Conservation (phyloP, 805 yeast genomes). For the Lipomyces chichibuensis region DNA sequence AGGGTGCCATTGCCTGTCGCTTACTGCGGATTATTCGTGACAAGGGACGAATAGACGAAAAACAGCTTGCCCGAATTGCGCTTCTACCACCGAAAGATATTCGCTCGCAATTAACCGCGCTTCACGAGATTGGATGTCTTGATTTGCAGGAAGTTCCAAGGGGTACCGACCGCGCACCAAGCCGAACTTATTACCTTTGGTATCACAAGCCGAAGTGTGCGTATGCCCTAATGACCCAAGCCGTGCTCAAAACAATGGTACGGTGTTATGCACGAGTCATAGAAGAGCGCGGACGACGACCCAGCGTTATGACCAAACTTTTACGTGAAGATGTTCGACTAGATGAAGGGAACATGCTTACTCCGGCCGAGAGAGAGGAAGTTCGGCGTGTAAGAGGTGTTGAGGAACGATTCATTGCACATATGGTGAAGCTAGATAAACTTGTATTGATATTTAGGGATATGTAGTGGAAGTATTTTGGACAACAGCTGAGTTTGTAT, state of each 20-base stretch:
- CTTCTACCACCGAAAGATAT: constrained; percentile 77
- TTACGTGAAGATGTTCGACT: constrained; percentile 90
- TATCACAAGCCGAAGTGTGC: constrained; percentile 63
- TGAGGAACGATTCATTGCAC: constrained; percentile 44
- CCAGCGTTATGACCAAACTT: constrained; percentile 73
- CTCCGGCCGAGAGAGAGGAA: constrained; percentile 75
- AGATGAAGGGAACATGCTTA: constrained; percentile 69
- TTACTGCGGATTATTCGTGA: constrained; percentile 75
- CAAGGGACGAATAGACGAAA: constrained; percentile 78
- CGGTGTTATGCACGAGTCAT: constrained; percentile 44
- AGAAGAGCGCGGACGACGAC: constrained; percentile 58
- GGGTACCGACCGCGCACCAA: constrained; percentile 87
- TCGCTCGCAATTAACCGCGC: constrained; percentile 66
- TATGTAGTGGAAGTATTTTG: constrained; percentile 36
- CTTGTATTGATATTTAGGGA: constrained; percentile 48
- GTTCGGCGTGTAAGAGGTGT: constrained; percentile 54
- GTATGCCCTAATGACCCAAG: constrained; percentile 52
- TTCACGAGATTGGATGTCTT: constrained; percentile 69
- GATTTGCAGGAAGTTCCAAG: constrained; percentile 94
- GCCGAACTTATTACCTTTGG: constrained; percentile 82
- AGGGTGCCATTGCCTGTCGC: constrained; percentile 62
- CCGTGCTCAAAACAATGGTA: constrained; percentile 55
- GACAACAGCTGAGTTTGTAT: background rate
- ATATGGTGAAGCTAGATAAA: constrained; percentile 43
- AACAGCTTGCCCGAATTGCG: constrained; percentile 67